Evolutionary conservation across 2,329 filamentous ascomycete genomes (phyloP), one percentile per base, ranked within the genome.

Genomic region (Ophiocordyceps sinensis): DNA sequence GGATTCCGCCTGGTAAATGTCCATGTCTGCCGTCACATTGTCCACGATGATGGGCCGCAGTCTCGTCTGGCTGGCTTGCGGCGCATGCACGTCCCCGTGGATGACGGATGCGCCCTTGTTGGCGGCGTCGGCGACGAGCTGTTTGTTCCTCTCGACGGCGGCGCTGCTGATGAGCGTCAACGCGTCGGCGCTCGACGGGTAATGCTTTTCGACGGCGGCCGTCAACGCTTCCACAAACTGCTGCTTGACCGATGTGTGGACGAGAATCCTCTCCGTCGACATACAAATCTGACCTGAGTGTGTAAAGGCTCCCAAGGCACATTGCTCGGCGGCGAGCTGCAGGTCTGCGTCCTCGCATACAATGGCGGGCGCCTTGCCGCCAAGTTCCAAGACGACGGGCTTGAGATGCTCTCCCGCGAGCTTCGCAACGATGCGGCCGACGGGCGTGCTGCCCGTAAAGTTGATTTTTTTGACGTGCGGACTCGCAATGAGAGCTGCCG

Each of bases 251-350:
- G 60, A 57, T 44, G 64, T 62, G 56, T 77, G 72, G 4, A 78
- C 68, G 9, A 78, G 51, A 28, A 91, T 79, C 26, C 79, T 74
- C 62, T 93, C 85, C 0, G 85, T 91, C 15, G 73, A 72, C 85
- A 93, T 91, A 68, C 86, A 93, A 37, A 91, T 77, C 63, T 94
- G 86, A 0, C 86, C 86, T 2, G 68, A 67, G 56, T 89, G 74
- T 44, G 85, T 53, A 54, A 88, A 87, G 0, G 83, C 68, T 4
- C 85, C 85, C 2, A 82, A 57, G 0, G 76, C 76, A 49, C 80
- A 84, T 51, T 77, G 72, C 12, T 67, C 58, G 0, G 83, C 86
- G 0, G 86, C 85, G 21, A 75, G 67, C 28, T 82, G 70, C 34
- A 94, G 56, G 52, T 94, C 74, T 13, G 86, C 85, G 57, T 94